phyloP scores from a whole-genome alignment of 345 rosid genomes.

The Aegle marmelos region DNA sequence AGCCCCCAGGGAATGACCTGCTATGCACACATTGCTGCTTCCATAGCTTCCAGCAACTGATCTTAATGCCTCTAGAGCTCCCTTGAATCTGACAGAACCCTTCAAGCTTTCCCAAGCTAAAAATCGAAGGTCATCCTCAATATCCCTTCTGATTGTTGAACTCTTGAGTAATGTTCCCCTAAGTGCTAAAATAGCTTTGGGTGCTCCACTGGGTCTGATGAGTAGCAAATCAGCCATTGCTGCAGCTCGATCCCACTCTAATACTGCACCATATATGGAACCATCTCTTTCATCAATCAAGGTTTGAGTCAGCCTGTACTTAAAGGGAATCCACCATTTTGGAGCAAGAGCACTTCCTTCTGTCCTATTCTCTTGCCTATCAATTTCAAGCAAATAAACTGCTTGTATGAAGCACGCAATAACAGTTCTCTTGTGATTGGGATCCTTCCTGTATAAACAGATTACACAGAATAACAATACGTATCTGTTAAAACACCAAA shows the following conservation, averaged over 20 bases:
- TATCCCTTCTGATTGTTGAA: slow-evolving; percentile 76
- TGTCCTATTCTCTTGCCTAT: slow-evolving; percentile 76
- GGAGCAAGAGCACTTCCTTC: slow-evolving; percentile 77
- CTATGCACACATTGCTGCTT: slow-evolving; percentile 72
- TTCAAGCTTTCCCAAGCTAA: slow-evolving; percentile 93
- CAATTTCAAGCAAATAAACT: slow-evolving; percentile 84
- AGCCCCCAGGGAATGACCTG: slow-evolving; percentile 95
- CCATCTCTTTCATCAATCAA: slow-evolving; percentile 80
- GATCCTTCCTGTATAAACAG: slow-evolving; percentile 61
- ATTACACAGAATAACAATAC: neutral
- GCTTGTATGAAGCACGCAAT: slow-evolving; percentile 96
- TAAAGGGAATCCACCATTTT: slow-evolving; percentile 94
- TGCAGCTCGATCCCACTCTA: slow-evolving; percentile 91
- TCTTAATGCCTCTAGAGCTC: slow-evolving; percentile 59
- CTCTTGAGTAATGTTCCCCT: slow-evolving; percentile 85
- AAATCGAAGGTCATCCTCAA: slow-evolving; percentile 93
- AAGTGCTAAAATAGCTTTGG: slow-evolving; percentile 73
- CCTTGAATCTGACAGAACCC: slow-evolving; percentile 84
- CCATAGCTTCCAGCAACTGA: slow-evolving; percentile 72
- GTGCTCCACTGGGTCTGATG: slow-evolving; percentile 91
- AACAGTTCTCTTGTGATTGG: slow-evolving; percentile 86
- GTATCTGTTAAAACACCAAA: slow-evolving; percentile 3
- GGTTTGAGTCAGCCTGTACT: slow-evolving; percentile 70
- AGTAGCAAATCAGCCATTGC: slow-evolving; percentile 75
- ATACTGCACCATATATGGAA: slow-evolving; percentile 78